A percentile compares a stretch with the other conserved stretches of the same genome.
Conservation (phyloP, 2,329 filamentous ascomycete species). For the Diaporthe capsici region DNA sequence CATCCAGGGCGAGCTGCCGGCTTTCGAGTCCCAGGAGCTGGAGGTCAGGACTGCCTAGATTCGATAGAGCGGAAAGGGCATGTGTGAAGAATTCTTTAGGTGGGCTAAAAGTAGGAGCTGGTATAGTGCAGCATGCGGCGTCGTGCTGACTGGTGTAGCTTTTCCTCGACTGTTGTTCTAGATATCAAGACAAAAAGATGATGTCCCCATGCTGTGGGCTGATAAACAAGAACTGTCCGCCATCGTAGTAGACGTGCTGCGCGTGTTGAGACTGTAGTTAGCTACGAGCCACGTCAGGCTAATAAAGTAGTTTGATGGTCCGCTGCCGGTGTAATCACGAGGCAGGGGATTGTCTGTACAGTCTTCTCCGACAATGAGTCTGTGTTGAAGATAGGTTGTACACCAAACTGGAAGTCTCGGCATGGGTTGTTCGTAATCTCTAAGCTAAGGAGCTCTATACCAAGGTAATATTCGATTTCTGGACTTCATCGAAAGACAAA, state of each 20-base stretch:
- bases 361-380: too few relatives aligned
- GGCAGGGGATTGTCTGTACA: neutral
- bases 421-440: neutral
- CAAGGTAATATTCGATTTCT: neutral
- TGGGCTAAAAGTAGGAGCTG: conserved; percentile 4
- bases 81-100: neutral
- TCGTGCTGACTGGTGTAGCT: conserved; percentile 3
- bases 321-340: neutral
- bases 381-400: neutral
- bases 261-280: neutral
- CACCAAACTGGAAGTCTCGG: neutral
- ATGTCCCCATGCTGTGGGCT: neutral
- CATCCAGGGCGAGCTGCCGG: conserved; percentile 82
- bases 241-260: neutral
- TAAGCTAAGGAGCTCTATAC: neutral
- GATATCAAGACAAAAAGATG: neutral
- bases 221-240: too few relatives aligned
- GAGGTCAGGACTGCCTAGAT: conserved; percentile 51
- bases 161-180: neutral
- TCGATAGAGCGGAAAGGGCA: neutral
- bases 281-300: neutral
- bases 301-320: neutral
- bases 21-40: conserved; percentile 83
- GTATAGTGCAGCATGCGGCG: neutral
- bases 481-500: neutral